Evolutionary conservation across 169 alveolate genomes (phyloP).

Genomic region (Plasmodium blacklocki): DNA sequence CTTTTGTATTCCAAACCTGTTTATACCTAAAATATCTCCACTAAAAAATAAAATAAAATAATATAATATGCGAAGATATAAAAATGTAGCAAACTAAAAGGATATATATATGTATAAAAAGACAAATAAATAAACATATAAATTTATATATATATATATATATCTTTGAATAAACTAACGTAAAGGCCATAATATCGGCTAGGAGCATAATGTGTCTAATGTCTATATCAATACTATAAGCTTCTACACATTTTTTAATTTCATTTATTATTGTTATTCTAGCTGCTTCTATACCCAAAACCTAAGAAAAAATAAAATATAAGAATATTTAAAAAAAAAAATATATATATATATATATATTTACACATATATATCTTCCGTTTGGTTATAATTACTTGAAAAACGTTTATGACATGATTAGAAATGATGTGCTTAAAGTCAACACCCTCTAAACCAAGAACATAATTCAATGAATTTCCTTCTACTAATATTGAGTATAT

Average conservation of each 20-base stretch:
- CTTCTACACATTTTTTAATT: conserved; percentile 93
- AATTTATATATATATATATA: no score
- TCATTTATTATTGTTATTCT: conserved; percentile 95
- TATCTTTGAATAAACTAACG: conserved; percentile 77
- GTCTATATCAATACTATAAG: conserved; percentile 95
- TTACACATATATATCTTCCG: not conserved
- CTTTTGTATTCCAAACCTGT: conserved; percentile 97
- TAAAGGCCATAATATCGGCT: conserved; percentile 98
- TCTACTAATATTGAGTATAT: conserved; percentile 93
- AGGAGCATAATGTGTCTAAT: conserved; percentile 96
- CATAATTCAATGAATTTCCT: conserved; percentile 94
- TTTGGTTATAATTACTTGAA: conserved; percentile 77
- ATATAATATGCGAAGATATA: conserved; percentile 1
- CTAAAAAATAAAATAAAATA: conserved; percentile 63
- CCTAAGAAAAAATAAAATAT: conserved; percentile 54
- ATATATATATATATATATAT: conserved; percentile 21
- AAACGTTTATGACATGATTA: conserved; percentile 96
- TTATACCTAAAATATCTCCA: conserved; percentile 97
- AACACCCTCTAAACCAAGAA: conserved; percentile 96
- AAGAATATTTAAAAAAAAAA: not conserved
- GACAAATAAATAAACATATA: not conserved
- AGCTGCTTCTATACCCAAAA: conserved; percentile 98
- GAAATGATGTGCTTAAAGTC: conserved; percentile 90
- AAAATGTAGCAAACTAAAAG: not conserved
- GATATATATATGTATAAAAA: no score